A percentile compares a stretch with the other conserved stretches of the same genome.
Conservation (phyloP, 2,329 filamentous ascomycete species). For the Apiospora rasikravindrae region DNA sequence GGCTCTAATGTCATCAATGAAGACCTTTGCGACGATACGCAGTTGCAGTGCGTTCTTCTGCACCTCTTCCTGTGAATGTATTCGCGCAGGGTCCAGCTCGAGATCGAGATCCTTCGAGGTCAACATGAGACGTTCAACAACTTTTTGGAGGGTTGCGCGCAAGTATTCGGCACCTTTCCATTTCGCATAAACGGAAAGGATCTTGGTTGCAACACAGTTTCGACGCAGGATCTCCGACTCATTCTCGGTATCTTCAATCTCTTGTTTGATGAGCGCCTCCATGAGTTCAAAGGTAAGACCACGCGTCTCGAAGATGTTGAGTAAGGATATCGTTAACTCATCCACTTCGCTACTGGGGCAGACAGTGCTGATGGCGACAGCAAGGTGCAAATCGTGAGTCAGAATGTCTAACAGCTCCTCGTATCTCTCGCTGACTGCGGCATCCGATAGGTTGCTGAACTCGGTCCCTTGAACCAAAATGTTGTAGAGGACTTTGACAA, state of each 20-base stretch:
- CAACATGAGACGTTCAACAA: conserved; percentile 68
- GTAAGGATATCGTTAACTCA: conserved; percentile 68
- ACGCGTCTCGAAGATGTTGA: conserved; percentile 73
- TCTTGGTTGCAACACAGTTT: conserved; percentile 74
- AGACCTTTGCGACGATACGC: conserved; percentile 71
- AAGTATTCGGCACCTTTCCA: conserved; percentile 72
- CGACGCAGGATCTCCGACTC: conserved; percentile 71
- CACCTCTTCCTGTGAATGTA: conserved; percentile 64
- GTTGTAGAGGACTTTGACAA: conserved; percentile 73
- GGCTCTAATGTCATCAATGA: conserved; percentile 72
- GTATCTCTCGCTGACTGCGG: conserved; percentile 71
- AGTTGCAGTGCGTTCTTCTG: conserved; percentile 70
- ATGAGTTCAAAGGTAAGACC: conserved; percentile 67
- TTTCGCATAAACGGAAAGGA: conserved; percentile 73
- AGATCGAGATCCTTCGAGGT: conserved; percentile 71
- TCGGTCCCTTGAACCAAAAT: conserved; percentile 75
- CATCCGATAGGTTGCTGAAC: conserved; percentile 71
- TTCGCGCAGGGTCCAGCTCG: conserved; percentile 69
- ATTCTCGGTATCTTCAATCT: conserved; percentile 72
- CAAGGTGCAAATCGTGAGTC: conserved; percentile 66
- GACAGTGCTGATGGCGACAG: conserved; percentile 67
- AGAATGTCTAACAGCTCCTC: conserved; percentile 68
- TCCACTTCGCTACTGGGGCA: conserved; percentile 73
- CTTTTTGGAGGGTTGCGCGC: conserved; percentile 67
- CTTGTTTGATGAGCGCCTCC: conserved; percentile 70